Base-by-base conservation (phyloP, 257 asterid species). In the Nicotiana sylvestris region DNA sequence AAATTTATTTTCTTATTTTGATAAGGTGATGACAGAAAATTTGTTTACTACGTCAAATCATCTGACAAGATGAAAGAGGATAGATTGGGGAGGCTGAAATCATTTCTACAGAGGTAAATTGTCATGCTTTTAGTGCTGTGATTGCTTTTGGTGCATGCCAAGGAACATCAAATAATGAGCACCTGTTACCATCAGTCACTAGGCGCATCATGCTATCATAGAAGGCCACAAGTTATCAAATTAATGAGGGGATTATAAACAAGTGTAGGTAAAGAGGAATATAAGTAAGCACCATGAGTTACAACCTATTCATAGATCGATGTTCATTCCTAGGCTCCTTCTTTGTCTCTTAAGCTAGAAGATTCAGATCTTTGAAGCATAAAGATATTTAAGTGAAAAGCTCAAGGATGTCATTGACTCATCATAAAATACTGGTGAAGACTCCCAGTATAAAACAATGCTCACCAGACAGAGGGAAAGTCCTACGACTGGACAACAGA, bases 71-170 rank as follows among this genome's bases (percentile, higher is more conserved):
- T 69, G 77, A 39, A 69, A 37, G 56, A 4, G 56, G 56, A 37
- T 37, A 69, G 77, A 69, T 6, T 69, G 56, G 16, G 17, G 56
- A n/a, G 30, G 51, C 29, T 16, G 76, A 67, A 35, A 30, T 18
- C 55, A 35, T 18, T 35, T 68, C 16, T 9, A 37, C 77, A 35
- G 29, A 35, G 77, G 57, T 69, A 69, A 69, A n/a, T 69, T 39
- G 77, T 39, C 77, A 69, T n/a, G 57, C 57, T 68, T 35, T 68
- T 69, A 17, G 29, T 67, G 33, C 33, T 67, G 15, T 37, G 57
- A 39, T 69, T 39, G 78, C 55, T 69, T 69, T 69, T 69, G 78
- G 78, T 69, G 78, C 57, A 39, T 69, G 51, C 32, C 77, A 39
- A 11, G 25, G 35, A 39, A 43, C 57, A 69, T 69, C 18, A 5